These are phyloP conservation scores for Erodium trifolium DNA, from an alignment of 441 rosid genomes.

Conservation along the genomic window DNA sequence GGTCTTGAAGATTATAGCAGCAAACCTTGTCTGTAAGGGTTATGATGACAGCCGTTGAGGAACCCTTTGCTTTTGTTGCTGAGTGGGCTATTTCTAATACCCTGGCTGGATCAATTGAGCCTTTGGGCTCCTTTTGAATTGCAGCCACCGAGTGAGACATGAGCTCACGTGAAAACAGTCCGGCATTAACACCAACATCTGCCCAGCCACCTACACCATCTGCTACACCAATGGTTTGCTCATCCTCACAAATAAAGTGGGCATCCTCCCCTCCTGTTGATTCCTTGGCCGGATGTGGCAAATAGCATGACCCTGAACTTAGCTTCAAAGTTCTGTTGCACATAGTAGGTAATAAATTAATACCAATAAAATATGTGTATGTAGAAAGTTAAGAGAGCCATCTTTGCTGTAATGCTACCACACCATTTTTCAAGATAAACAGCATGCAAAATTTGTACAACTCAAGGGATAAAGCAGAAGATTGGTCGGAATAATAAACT, in stretches of 20 bases:
- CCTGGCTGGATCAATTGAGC: constrained; percentile 38
- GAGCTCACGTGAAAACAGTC: constrained; percentile 50
- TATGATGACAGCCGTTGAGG: constrained; percentile 67
- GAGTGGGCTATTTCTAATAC: constrained; percentile 65
- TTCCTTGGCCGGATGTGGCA: constrained; percentile 64
- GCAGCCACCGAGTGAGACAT: constrained; percentile 51
- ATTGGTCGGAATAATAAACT: background rate
- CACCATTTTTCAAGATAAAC: constrained; percentile 2
- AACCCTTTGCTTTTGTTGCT: constrained; percentile 46
- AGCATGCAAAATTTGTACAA: background rate
- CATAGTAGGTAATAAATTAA: constrained; percentile 25
- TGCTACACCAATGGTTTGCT: constrained; percentile 61
- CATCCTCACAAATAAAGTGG: constrained; percentile 51
- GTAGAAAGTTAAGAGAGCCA: background rate
- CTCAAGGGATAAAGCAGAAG: background rate
- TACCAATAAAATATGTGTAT: background rate
- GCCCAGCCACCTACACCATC: constrained; percentile 90
- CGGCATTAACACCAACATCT: constrained; percentile 59
- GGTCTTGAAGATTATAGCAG: background rate
- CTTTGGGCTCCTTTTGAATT: constrained; percentile 42
- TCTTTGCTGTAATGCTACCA: background rate
- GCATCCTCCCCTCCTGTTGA: constrained; percentile 71
- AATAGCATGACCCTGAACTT: constrained; percentile 49
- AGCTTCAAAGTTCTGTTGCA: constrained; percentile 39
- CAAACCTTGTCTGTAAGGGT: constrained; percentile 48